These are phyloP conservation scores for Nowakowskiella sp. DNA, from an alignment of 192 early-diverging fungal species.

Conservation along the genomic window DNA sequence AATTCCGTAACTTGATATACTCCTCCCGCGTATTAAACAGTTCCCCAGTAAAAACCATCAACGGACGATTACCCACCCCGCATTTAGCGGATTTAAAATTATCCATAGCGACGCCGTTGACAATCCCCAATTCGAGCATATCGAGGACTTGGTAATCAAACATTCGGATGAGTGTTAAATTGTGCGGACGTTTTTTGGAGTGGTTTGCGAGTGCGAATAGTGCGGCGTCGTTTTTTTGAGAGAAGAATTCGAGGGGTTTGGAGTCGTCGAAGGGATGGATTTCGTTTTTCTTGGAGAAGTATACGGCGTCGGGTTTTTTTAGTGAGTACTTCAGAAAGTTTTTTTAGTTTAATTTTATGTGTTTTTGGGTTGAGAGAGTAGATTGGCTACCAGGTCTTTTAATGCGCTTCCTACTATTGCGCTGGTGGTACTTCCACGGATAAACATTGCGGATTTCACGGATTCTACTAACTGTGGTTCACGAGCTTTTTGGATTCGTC, in stretches of 20 bases:
- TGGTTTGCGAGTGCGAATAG: constrained; percentile 85
- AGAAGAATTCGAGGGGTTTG: constrained; percentile 82
- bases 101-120: constrained; percentile 57
- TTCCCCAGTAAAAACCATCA: constrained; percentile 86
- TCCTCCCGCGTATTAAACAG: constrained; percentile 65
- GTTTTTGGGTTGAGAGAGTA: neutral
- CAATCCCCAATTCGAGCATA: constrained; percentile 89
- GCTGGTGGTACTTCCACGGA: constrained; percentile 79
- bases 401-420: constrained; percentile 77
- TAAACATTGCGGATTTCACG: constrained; percentile 81
- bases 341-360: neutral
- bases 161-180: constrained; percentile 80
- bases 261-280: constrained; percentile 96
- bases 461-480: constrained; percentile 89
- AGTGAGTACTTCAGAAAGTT: constrained; percentile 57
- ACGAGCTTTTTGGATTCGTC: constrained; percentile 75
- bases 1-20: constrained; percentile 68
- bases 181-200: constrained; percentile 94
- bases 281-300: constrained; percentile 91
- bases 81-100: constrained; percentile 68
- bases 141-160: constrained; percentile 93
- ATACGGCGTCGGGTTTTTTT: constrained; percentile 80
- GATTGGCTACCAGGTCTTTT: constrained; percentile 68
- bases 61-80: constrained; percentile 78
- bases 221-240: constrained; percentile 92